Evolutionary conservation across 768 basidiomycete genomes (phyloP).

Genomic region (Myochromella boudieri): DNA sequence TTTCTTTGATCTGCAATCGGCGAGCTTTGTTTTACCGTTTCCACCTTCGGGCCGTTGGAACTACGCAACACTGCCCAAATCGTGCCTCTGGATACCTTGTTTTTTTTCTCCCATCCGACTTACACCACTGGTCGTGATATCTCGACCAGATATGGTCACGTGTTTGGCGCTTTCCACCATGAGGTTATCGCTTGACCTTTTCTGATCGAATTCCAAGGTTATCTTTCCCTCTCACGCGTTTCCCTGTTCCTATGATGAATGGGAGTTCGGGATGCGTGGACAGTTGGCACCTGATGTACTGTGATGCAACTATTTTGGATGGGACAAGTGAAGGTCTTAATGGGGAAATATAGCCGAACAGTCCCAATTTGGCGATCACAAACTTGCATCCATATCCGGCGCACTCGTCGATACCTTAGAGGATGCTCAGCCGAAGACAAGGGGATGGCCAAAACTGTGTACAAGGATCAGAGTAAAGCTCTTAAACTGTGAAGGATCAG

Average conservation of each 20-base stretch:
- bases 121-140: no score
- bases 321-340: conserved; percentile 35
- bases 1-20: background rate
- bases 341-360: conserved; percentile 22
- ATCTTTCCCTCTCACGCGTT: conserved; percentile 9
- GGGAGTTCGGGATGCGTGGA: background rate
- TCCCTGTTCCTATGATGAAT: background rate
- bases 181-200: no score
- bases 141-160: no score
- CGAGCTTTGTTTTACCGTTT: no score
- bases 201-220: no score
- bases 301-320: conserved; percentile 22
- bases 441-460: conserved; percentile 43
- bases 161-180: no score
- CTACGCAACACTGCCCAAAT: no score
- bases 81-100: conserved; percentile 1
- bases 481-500: conserved; percentile 32
- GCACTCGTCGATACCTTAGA: conserved; percentile 2
- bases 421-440: conserved; percentile 31
- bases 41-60: no score
- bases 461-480: conserved; percentile 36
- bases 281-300: background rate
- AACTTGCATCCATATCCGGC: conserved; percentile 25
- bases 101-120: no score
- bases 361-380: conserved; percentile 19